Evolutionary conservation across 169 alveolate genomes (phyloP).

Genomic region (Babesia bovis): DNA sequence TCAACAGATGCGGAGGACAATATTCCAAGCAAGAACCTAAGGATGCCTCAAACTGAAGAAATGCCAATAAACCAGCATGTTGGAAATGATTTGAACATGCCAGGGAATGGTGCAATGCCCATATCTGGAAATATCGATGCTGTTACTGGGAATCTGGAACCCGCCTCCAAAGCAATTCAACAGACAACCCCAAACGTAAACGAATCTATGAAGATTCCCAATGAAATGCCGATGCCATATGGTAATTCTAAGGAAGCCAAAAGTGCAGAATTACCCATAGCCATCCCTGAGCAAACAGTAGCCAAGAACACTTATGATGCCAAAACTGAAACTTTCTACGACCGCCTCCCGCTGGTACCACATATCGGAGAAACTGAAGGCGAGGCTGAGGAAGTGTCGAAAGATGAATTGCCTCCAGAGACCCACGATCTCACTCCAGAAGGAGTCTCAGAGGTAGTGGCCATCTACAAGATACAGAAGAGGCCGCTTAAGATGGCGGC

Average conservation of each 20-base stretch:
- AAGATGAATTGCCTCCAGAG: slow-evolving; percentile 70
- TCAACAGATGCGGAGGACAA: slow-evolving; percentile 24
- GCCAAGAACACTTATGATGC: neutral
- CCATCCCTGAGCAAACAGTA: neutral
- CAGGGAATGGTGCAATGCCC: neutral
- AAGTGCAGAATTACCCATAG: neutral
- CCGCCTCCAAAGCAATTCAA: neutral
- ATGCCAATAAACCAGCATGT: neutral
- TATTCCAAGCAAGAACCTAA: neutral
- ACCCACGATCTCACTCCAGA: slow-evolving; percentile 59
- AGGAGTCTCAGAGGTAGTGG: slow-evolving; percentile 65
- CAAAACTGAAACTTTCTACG: slow-evolving; percentile 42
- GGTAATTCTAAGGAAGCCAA: neutral
- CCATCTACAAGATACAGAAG: slow-evolving; percentile 63
- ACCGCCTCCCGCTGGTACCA: slow-evolving; percentile 58
- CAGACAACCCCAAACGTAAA: neutral
- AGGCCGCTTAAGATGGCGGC: slow-evolving; percentile 63
- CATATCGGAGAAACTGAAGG: slow-evolving; percentile 71
- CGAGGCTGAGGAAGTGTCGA: slow-evolving; percentile 68
- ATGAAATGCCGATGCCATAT: neutral
- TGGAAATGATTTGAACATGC: neutral
- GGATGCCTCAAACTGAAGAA: neutral
- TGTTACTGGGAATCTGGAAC: neutral
- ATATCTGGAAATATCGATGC: neutral
- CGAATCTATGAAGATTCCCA: neutral